phyloP scores from a whole-genome alignment of 345 rosid genomes.

The Gossypium rotundifolium region DNA sequence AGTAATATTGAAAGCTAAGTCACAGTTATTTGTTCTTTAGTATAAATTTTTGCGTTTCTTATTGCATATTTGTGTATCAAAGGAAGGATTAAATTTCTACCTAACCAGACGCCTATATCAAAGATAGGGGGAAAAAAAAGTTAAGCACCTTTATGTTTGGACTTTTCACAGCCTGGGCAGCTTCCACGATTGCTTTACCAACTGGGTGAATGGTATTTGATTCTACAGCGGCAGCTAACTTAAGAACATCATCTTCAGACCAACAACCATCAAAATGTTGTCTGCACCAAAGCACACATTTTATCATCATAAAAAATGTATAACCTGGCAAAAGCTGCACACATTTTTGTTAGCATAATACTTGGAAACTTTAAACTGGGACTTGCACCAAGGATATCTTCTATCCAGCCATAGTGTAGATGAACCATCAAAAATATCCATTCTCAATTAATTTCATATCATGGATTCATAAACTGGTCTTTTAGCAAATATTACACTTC shows the following conservation, averaged over 20 bases:
- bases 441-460: neutral
- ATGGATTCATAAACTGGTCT: neutral
- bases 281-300: slow-evolving; percentile 37
- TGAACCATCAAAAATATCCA: neutral
- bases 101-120: slow-evolving; percentile 4
- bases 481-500: neutral
- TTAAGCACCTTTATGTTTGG: slow-evolving; percentile 45
- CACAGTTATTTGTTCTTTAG: neutral
- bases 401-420: neutral
- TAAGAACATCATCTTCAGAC: slow-evolving; percentile 74
- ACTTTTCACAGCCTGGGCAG: slow-evolving; percentile 52
- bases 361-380: neutral
- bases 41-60: neutral
- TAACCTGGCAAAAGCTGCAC: neutral
- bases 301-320: slow-evolving; percentile 2
- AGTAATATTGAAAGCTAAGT: neutral
- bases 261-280: slow-evolving; percentile 24
- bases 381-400: neutral
- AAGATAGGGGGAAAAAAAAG: neutral
- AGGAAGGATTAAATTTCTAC: neutral
- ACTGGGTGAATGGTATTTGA: slow-evolving; percentile 87
- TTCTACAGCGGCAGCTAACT: slow-evolving; percentile 89
- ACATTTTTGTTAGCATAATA: neutral
- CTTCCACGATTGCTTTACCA: slow-evolving; percentile 88
- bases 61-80: neutral